phyloP scores from a whole-genome alignment of 2,329 filamentous ascomycete species.

The Trichoderma oligosporum region DNA sequence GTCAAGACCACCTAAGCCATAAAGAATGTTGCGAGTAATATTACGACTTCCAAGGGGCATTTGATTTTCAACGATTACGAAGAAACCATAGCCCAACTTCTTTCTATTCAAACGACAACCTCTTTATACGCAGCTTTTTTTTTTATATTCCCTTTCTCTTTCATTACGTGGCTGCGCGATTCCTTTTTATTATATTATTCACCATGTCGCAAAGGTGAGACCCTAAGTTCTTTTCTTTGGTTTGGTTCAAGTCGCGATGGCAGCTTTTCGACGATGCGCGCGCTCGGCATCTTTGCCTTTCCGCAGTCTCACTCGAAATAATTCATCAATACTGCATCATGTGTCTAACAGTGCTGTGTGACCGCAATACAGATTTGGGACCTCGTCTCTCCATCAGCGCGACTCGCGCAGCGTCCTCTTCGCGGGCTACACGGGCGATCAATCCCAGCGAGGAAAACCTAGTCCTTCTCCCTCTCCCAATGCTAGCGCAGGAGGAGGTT shows the following conservation, averaged over 20 bases:
- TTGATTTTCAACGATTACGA: neutral
- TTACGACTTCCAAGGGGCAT: slow-evolving; percentile 1
- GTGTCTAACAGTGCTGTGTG: neutral
- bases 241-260: neutral
- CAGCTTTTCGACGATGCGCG: slow-evolving; percentile 5
- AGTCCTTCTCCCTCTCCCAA: slow-evolving; percentile 44
- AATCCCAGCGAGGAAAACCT: slow-evolving; percentile 35
- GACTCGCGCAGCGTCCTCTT: slow-evolving; percentile 70
- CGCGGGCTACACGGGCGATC: slow-evolving; percentile 62
- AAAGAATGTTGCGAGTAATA: slow-evolving; percentile 4
- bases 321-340: neutral
- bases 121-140: neutral
- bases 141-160: neutral
- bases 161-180: neutral
- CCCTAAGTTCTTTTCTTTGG: no score
- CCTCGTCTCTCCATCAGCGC: slow-evolving; percentile 68
- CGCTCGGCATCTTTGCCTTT: neutral
- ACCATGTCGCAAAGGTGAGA: slow-evolving; percentile 38
- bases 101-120: neutral
- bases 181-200: neutral
- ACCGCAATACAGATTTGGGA: slow-evolving; percentile 53
- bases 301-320: no score
- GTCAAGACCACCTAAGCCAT: slow-evolving; percentile 23
- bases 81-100: neutral
- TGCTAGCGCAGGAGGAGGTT: slow-evolving; percentile 28